Evolutionary conservation across 2,329 filamentous ascomycete genomes (phyloP).

Genomic region (Fusarium compactum): DNA sequence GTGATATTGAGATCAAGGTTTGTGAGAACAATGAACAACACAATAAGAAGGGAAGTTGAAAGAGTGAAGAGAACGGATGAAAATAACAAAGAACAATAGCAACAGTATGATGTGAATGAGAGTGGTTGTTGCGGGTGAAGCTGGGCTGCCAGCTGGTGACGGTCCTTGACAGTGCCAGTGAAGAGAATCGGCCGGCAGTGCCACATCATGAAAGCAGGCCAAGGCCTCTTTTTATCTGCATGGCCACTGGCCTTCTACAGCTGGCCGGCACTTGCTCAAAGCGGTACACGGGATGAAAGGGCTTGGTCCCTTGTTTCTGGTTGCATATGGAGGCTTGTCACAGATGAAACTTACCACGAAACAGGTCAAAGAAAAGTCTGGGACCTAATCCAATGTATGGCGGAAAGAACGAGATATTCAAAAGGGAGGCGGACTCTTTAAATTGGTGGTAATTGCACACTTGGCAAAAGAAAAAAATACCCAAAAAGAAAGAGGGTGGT

Average conservation of each 20-base stretch:
- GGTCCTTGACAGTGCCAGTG: slow-evolving; percentile 26
- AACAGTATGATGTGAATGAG: slow-evolving; percentile 6
- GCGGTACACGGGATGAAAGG: slow-evolving; percentile 11
- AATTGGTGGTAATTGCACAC: slow-evolving; percentile 7
- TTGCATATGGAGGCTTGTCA: slow-evolving; percentile 21
- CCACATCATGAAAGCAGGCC: neutral
- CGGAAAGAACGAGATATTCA: neutral
- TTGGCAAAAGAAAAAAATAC: neutral
- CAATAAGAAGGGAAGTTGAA: slow-evolving; percentile 7
- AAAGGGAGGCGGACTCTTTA: slow-evolving; percentile 23
- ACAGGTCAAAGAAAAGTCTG: slow-evolving; percentile 8
- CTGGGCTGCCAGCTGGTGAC: slow-evolving; percentile 10
- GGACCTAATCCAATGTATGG: neutral
- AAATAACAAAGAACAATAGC: slow-evolving; percentile 24
- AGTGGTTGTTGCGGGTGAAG: slow-evolving; percentile 9
- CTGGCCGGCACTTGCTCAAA: slow-evolving; percentile 11
- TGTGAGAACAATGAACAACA: slow-evolving; percentile 15
- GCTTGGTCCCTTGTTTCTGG: slow-evolving; percentile 14
- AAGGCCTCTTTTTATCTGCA: neutral
- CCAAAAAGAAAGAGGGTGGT: slow-evolving; percentile 28
- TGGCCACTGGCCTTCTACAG: slow-evolving; percentile 21
- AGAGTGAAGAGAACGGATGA: slow-evolving; percentile 8
- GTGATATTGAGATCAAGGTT: slow-evolving; percentile 2
- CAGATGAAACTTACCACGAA: slow-evolving; percentile 31
- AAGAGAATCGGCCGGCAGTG: neutral